Evolutionary conservation across 352 stramenopile species (phyloP).

Genomic region (Phytophthora capsici): DNA sequence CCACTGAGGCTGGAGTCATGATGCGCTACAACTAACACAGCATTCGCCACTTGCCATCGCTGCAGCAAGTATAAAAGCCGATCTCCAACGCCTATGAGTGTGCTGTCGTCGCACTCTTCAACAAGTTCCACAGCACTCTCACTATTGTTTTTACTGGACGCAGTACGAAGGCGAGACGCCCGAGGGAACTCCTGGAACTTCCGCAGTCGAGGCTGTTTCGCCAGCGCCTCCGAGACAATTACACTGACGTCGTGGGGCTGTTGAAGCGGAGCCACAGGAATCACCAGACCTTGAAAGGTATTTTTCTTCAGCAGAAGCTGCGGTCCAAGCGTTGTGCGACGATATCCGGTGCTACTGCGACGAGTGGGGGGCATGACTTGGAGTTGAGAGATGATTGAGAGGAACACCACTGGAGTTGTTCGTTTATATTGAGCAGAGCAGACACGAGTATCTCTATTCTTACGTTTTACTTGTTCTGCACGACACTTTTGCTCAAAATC

Average conservation of each 20-base stretch:
- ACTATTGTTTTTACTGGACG: conserved; percentile 11
- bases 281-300: conserved; percentile 67
- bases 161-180: conserved; percentile 48
- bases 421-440: neutral
- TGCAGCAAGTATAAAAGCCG: conserved; percentile 83
- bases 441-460: conserved; percentile 19
- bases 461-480: conserved; percentile 26
- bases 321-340: conserved; percentile 46
- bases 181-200: conserved; percentile 58
- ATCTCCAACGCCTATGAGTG: conserved; percentile 62
- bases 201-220: conserved; percentile 44
- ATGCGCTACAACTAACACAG: conserved; percentile 68
- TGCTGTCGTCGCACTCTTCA: conserved; percentile 66
- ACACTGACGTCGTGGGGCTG: conserved; percentile 20
- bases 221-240: conserved; percentile 35
- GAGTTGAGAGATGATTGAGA: neutral
- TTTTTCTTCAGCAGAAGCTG: conserved; percentile 77
- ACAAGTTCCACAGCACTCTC: conserved; percentile 36
- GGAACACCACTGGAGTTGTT: neutral
- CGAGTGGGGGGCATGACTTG: conserved; percentile 28
- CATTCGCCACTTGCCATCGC: conserved; percentile 82
- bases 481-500: conserved; percentile 82
- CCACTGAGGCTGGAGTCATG: conserved; percentile 71
- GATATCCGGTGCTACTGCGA: conserved; percentile 20
- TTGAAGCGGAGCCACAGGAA: conserved; percentile 38